phyloP scores from a whole-genome alignment of 495 filamentous ascomycete species.

The Trichocladium antarcticum region DNA sequence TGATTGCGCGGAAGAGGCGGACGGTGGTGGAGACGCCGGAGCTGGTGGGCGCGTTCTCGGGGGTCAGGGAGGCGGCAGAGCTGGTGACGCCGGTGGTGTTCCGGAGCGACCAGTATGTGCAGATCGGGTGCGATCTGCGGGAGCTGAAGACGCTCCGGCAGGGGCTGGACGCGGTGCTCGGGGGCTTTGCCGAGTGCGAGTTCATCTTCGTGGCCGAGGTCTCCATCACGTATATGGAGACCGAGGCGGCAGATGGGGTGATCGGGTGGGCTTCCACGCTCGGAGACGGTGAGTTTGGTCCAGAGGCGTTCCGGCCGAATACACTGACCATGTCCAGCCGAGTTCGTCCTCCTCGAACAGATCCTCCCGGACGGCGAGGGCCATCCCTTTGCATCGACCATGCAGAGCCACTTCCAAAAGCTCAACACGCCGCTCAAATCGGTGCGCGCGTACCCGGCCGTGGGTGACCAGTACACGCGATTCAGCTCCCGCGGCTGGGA shows the following conservation, averaged over 20 bases:
- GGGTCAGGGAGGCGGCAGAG: slow-evolving; percentile 1
- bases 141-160: slow-evolving; percentile 47
- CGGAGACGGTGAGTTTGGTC: slow-evolving; percentile 43
- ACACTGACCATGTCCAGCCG: slow-evolving; percentile 18
- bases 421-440: slow-evolving; percentile 64
- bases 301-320: not conserved
- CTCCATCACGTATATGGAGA: slow-evolving; percentile 83
- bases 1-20: slow-evolving; percentile 63
- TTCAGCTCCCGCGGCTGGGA: slow-evolving; percentile 59
- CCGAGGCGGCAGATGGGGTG: slow-evolving; percentile 57
- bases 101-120: slow-evolving; percentile 58
- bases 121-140: slow-evolving; percentile 72
- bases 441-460: slow-evolving; percentile 55
- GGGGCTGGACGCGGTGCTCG: slow-evolving; percentile 43
- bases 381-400: slow-evolving; percentile 79
- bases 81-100: slow-evolving; percentile 34
- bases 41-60: slow-evolving; percentile 33
- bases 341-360: slow-evolving; percentile 85
- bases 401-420: slow-evolving; percentile 77
- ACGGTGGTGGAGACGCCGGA: slow-evolving; percentile 51
- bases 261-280: slow-evolving; percentile 58
- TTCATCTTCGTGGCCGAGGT: slow-evolving; percentile 82
- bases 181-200: slow-evolving; percentile 41
- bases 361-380: slow-evolving; percentile 62
- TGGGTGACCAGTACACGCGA: slow-evolving; percentile 51